phyloP scores from a whole-genome alignment of 1,139 yeast genomes.

The Kazachstania sp. region DNA sequence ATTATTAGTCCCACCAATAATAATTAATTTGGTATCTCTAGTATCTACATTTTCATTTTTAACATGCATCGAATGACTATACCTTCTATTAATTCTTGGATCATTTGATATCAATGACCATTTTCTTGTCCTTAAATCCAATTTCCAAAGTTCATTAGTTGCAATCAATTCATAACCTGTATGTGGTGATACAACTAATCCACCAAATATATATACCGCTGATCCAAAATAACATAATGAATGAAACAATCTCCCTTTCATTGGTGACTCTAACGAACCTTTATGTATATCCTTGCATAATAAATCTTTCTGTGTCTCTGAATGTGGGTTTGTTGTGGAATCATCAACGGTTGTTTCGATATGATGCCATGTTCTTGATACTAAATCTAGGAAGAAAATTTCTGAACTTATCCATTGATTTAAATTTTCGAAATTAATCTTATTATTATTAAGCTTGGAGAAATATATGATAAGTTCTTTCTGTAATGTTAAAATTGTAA shows the following conservation, averaged over 20 bases:
- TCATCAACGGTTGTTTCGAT: slow-evolving; percentile 25
- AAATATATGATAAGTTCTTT: slow-evolving; percentile 25
- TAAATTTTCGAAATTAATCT: slow-evolving; percentile 20
- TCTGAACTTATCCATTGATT: slow-evolving; percentile 49
- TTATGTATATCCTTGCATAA: not conserved
- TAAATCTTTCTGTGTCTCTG: not conserved
- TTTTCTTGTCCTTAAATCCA: slow-evolving; percentile 38
- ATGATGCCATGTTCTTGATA: slow-evolving; percentile 51
- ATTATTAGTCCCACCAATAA: slow-evolving; percentile 53
- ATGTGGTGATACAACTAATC: slow-evolving; percentile 35
- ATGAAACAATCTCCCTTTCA: slow-evolving; percentile 53
- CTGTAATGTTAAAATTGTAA: slow-evolving; percentile 32
- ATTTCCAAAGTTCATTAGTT: slow-evolving; percentile 61
- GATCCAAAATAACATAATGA: slow-evolving; percentile 45
- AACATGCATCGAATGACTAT: slow-evolving; percentile 44
- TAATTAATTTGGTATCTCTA: slow-evolving; percentile 47
- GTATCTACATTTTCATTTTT: slow-evolving; percentile 37
- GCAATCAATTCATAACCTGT: slow-evolving; percentile 37
- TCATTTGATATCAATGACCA: slow-evolving; percentile 51
- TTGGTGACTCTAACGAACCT: slow-evolving; percentile 3
- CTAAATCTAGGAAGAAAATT: slow-evolving; percentile 47
- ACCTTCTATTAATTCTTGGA: slow-evolving; percentile 36
- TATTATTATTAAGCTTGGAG: slow-evolving; percentile 19
- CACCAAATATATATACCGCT: slow-evolving; percentile 55
- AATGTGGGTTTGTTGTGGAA: not conserved